phyloP scores from a whole-genome alignment of 805 yeast species.

The Ogataea minuta region DNA sequence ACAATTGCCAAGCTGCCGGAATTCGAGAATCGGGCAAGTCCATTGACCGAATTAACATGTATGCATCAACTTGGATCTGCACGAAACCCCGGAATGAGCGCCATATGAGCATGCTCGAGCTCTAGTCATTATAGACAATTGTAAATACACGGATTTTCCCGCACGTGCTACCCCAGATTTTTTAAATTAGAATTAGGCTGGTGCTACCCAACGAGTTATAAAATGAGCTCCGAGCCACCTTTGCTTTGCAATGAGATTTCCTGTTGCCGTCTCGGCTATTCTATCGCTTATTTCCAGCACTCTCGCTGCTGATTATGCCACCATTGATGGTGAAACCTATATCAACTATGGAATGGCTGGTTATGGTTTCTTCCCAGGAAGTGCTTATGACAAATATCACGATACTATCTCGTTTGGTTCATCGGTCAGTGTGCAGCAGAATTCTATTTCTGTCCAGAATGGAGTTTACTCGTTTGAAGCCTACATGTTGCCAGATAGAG shows the following conservation, averaged over 20 bases:
- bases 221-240: background rate
- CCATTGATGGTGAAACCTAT: constrained; percentile 26
- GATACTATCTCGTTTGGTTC: constrained; percentile 36
- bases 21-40: constrained; percentile 59
- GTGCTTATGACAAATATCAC: constrained; percentile 28
- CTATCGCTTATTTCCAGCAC: constrained; percentile 10
- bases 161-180: constrained; percentile 9
- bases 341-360: constrained; percentile 31
- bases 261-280: constrained; percentile 3
- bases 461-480: constrained; percentile 30
- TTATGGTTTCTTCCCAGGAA: constrained; percentile 28
- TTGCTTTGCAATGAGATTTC: constrained; percentile 1
- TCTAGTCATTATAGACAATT: constrained; percentile 13
- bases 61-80: constrained; percentile 86
- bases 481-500: constrained; percentile 34
- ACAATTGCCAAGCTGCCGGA: constrained; percentile 66
- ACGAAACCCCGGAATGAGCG: constrained; percentile 46
- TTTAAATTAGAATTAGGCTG: too few relatives aligned
- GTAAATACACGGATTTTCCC: background rate
- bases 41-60: constrained; percentile 83
- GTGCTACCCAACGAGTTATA: background rate
- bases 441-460: constrained; percentile 21
- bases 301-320: constrained; percentile 19
- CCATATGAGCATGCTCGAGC: constrained; percentile 47
- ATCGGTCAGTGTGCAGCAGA: constrained; percentile 27